Evolutionary conservation across 352 stramenopile species (phyloP).

Genomic region (Pythium pectinolyticum): DNA sequence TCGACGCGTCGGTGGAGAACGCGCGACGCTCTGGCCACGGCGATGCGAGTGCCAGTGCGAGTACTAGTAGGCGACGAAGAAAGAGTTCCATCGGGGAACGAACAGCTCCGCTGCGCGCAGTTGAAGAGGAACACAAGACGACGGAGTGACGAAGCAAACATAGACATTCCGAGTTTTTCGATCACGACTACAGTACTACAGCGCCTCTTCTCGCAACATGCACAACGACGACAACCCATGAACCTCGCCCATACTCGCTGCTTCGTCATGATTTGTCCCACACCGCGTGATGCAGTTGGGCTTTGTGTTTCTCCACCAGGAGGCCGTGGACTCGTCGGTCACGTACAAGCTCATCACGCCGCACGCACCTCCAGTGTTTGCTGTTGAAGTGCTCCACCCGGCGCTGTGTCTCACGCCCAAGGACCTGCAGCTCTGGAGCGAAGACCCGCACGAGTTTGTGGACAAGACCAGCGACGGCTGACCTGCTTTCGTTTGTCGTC

Average conservation of each 20-base stretch:
- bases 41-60: no score
- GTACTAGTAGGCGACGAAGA: no score
- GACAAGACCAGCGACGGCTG: slow-evolving; percentile 96
- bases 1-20: slow-evolving; percentile 20
- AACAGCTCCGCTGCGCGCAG: not conserved
- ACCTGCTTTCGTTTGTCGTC: no score
- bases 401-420: slow-evolving; percentile 93
- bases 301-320: slow-evolving; percentile 92
- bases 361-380: slow-evolving; percentile 96
- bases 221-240: no score
- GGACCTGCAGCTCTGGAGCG: slow-evolving; percentile 94
- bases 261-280: no score
- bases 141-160: not conserved
- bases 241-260: no score
- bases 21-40: not conserved
- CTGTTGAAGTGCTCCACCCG: slow-evolving; percentile 96
- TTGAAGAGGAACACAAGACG: not conserved
- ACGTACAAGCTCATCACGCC: slow-evolving; percentile 98
- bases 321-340: slow-evolving; percentile 93
- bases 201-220: no score
- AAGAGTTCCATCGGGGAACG: no score
- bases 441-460: slow-evolving; percentile 98
- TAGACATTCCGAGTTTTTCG: no score
- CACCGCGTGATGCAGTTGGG: slow-evolving; percentile 95
- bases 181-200: no score